A percentile compares a stretch with the other conserved stretches of the same genome.
phyloP scores from a whole-genome alignment of 2,329 filamentous ascomycete species.

The Sordariomycetes sp. region DNA sequence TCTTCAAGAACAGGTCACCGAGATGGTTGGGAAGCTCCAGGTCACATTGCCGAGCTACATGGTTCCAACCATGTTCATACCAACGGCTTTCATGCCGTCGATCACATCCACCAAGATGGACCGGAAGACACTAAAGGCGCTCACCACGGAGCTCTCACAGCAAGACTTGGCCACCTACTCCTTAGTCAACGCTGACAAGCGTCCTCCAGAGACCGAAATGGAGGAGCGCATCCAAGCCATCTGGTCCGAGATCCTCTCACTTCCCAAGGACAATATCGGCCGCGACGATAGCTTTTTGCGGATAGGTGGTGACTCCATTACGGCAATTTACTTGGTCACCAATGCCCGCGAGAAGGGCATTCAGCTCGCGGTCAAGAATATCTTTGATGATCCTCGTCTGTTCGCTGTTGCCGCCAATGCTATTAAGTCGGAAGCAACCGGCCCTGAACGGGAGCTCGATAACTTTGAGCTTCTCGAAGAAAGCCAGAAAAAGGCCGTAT shows the following conservation, averaged over 20 bases:
- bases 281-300: slow-evolving; percentile 19
- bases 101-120: slow-evolving; percentile 7
- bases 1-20: not conserved
- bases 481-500: not conserved
- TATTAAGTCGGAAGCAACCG: not conserved
- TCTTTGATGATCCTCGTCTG: slow-evolving; percentile 3
- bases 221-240: slow-evolving; percentile 1
- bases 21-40: not conserved
- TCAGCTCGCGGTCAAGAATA: slow-evolving; percentile 1
- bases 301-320: slow-evolving; percentile 33
- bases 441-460: not conserved
- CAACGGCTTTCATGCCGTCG: slow-evolving; percentile 6
- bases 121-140: slow-evolving; percentile 6
- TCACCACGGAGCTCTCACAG: too few relatives aligned
- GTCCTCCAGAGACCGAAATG: not conserved
- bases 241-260: not conserved
- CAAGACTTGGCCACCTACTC: not conserved
- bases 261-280: slow-evolving; percentile 1
- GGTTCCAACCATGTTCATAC: slow-evolving; percentile 8
- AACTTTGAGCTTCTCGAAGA: not conserved
- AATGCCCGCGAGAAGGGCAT: slow-evolving; percentile 7
- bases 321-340: slow-evolving; percentile 7
- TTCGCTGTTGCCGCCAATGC: slow-evolving; percentile 1
- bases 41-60: slow-evolving; percentile 7
- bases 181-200: not conserved